Evolutionary conservation across 345 rosid species (phyloP), one percentile per base, ranked within the genome.

Genomic region (Eucalyptus decipiens): DNA sequence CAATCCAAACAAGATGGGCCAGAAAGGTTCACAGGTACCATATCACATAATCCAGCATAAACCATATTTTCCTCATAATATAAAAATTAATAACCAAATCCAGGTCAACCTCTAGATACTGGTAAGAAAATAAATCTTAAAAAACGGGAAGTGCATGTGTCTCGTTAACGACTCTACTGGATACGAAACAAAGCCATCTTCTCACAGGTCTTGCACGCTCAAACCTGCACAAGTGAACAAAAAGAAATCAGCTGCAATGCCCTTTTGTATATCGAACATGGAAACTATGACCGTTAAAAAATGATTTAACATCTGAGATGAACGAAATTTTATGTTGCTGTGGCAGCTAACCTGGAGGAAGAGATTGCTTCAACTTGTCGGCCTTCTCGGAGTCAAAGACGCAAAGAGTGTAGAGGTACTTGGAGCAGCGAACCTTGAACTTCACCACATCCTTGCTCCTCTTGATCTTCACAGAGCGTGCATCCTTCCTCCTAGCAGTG

Each of bases 401-500:
- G 32, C 99, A 96, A 19, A 96, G 98, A 1, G 99, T 97, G 95
- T 97, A 96, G 89, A 97, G 95, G 91, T 96, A 97, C 93, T 93
- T 96, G 85, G 99, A 97, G 92, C 98, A 97, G 51, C 99, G 94
- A 67, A 97, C 99, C 96, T 97, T 97, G 94, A 97, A 97, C 94
- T 97, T 97, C 76, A 95, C 97, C 14, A 93, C 95, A 88, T 95
- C 96, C 86, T 87, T 95, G 94, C 97, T 93, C 93, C 93, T 96
- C 96, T 97, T 97, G 92, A 96, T 97, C 91, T 97, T 97, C 94
- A 97, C 99, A 0, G 98, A 95, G 89, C 96, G 93, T 2, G 98
- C 99, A 89, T 97, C 99, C 80, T 97, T 97, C 95, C 99, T 97
- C 89, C 99, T 94, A 34, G 98, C 99, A 85, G 99, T 96, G 72